phyloP scores from a whole-genome alignment of 2,329 filamentous ascomycete genomes.

The Tolypocladium nubicola region DNA sequence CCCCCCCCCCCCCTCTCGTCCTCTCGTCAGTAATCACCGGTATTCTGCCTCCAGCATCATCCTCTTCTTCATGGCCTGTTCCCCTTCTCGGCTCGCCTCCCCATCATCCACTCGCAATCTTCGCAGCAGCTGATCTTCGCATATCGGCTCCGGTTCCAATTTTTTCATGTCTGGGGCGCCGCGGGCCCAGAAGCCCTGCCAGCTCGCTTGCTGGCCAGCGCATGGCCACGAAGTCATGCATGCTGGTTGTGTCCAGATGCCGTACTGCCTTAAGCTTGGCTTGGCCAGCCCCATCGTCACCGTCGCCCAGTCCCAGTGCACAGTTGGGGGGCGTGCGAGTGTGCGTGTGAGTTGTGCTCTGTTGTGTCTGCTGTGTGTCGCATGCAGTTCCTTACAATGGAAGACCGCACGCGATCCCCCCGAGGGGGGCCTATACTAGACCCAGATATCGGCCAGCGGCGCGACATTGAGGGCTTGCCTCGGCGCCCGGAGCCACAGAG shows the following conservation, averaged over 20 bases:
- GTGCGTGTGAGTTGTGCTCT: neutral
- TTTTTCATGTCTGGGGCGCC: neutral
- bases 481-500: neutral
- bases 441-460: neutral
- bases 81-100: neutral
- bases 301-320: neutral
- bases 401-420: neutral
- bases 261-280: slow-evolving; percentile 1
- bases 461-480: slow-evolving; percentile 1
- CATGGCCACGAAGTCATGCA: slow-evolving; percentile 20
- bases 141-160: neutral
- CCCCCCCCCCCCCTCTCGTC: neutral
- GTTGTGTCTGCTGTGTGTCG: neutral
- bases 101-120: neutral
- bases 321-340: neutral
- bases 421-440: neutral
- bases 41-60: neutral
- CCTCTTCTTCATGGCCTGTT: neutral
- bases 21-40: no score
- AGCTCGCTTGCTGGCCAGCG: slow-evolving; percentile 8
- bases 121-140: neutral
- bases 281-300: slow-evolving; percentile 1
- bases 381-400: neutral
- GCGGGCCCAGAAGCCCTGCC: neutral
- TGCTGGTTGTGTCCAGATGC: slow-evolving; percentile 8